Base-by-base conservation (phyloP, 2,329 filamentous ascomycete species). In the Monilinia polystroma region DNA sequence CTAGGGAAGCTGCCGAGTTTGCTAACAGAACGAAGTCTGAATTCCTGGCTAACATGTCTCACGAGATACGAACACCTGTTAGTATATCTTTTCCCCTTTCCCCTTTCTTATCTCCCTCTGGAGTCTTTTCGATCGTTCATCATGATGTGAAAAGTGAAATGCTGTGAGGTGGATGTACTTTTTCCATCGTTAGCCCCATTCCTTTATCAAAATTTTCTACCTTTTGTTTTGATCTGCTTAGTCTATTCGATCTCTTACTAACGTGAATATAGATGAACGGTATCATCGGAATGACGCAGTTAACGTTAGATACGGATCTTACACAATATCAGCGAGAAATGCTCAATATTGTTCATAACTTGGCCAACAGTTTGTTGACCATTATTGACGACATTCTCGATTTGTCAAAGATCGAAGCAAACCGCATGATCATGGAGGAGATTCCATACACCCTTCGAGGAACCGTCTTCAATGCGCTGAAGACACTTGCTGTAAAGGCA, bases 1-100 rank as follows among this genome's bases (percentile, higher is more conserved):
- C 95, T 67, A 90, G 95, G 79, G 94, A 98, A 79, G 93, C 94
- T 57, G 95, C 95, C 74, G 95, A 99, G 78, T 82, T 97, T 77
- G 95, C 95, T 70, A 98, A 97, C 82, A 94, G 96, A 80, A 98
- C 94, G 53, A 99, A 99, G 77, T 97, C 94, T 12, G 95, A 98
- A 76, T 99, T 99, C 82, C 82, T 99, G 68, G 95, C 95, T 68
- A 99, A 99, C 78, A 98, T 98, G 94, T 96, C 92, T 56, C 94
- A 98, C 84, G 94, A 98, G 79, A 98, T 98, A 73, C 87, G 94
- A 77, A 99, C 95, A 47, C 95, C 93, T 97, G 97, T 88, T 47
- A 72, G 59, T 64, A 35, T 53, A 49, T 29, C 32, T 54, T 63
- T 66, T 29, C 35, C 59, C 55, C 62, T 53, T 26, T 43, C 59